phyloP scores from a whole-genome alignment of 106 monocot species.

The Dendrobium catenatum region DNA sequence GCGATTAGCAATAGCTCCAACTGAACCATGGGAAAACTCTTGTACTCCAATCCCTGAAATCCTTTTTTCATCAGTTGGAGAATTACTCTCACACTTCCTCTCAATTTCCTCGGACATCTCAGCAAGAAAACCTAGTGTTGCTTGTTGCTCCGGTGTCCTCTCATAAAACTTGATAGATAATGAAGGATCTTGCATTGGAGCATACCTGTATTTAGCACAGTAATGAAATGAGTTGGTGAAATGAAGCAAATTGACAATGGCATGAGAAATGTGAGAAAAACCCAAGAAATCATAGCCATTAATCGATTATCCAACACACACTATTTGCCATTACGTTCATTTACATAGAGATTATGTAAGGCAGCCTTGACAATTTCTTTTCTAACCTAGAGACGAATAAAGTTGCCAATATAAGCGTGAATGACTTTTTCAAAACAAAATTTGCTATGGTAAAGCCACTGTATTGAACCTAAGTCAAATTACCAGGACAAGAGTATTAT shows the following conservation, averaged over 20 bases:
- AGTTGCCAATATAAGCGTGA: neutral
- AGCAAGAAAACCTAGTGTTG: constrained; percentile 70
- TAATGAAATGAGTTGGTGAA: neutral
- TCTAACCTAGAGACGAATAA: neutral
- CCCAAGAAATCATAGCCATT: neutral
- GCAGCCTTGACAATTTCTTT: neutral
- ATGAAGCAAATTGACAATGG: neutral
- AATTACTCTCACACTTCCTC: neutral
- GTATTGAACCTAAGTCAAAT: neutral
- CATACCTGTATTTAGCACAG: constrained; percentile 30
- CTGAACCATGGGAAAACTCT: constrained; percentile 53
- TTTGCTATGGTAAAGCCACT: neutral
- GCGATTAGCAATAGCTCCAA: constrained; percentile 78
- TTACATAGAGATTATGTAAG: neutral
- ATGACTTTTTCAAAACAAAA: neutral
- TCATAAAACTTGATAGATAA: constrained; percentile 68
- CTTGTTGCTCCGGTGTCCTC: constrained; percentile 78
- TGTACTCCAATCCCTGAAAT: constrained; percentile 8
- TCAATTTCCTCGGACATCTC: constrained; percentile 32
- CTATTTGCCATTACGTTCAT: neutral
- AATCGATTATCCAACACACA: neutral
- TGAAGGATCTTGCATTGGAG: constrained; percentile 73
- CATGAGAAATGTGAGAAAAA: neutral
- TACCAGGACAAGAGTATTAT: neutral
- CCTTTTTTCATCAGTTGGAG: constrained; percentile 17